phyloP scores from a whole-genome alignment of 2,329 filamentous ascomycete genomes.

The Talaromyces verruculosus region DNA sequence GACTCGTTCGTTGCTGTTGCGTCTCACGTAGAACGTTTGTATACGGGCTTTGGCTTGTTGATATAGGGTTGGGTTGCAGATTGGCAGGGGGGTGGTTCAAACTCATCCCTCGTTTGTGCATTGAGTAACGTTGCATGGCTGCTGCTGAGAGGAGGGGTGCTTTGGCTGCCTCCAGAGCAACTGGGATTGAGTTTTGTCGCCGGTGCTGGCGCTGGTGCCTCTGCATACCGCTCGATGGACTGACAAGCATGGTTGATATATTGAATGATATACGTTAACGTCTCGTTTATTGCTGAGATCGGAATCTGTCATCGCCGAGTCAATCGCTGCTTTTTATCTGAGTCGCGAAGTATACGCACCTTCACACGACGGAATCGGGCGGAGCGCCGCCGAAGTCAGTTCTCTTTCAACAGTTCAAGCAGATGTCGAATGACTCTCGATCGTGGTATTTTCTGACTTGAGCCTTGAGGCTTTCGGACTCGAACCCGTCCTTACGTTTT shows the following conservation, averaged over 20 bases:
- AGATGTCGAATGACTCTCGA: conserved; percentile 2
- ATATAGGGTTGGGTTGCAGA: conserved; percentile 46
- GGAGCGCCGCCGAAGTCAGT: conserved; percentile 17
- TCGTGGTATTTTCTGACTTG: conserved; percentile 15
- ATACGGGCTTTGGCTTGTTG: conserved; percentile 46
- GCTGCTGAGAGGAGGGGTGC: conserved; percentile 63
- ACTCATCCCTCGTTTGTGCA: conserved; percentile 81
- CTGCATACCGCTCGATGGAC: conserved; percentile 70
- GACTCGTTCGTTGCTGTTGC: conserved; percentile 82
- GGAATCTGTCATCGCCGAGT: neutral
- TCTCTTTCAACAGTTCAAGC: conserved; percentile 15
- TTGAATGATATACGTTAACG: conserved; percentile 1
- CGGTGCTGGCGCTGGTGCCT: conserved; percentile 73
- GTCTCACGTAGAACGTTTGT: conserved; percentile 86
- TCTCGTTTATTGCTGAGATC: neutral
- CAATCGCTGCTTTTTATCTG: neutral
- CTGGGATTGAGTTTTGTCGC: conserved; percentile 83
- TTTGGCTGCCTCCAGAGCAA: conserved; percentile 72
- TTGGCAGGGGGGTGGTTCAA: conserved; percentile 68
- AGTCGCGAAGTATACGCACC: conserved; percentile 8
- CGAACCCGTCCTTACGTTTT: conserved; percentile 18
- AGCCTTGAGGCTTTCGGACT: conserved; percentile 14
- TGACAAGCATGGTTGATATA: conserved; percentile 70
- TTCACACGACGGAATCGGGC: conserved; percentile 13
- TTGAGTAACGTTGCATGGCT: conserved; percentile 53